Percentiles rank a stretch among this genome's conserved stretches.
Conservation (phyloP, 371 early-diverging fungal genomes). For the Mucor irregularis region DNA sequence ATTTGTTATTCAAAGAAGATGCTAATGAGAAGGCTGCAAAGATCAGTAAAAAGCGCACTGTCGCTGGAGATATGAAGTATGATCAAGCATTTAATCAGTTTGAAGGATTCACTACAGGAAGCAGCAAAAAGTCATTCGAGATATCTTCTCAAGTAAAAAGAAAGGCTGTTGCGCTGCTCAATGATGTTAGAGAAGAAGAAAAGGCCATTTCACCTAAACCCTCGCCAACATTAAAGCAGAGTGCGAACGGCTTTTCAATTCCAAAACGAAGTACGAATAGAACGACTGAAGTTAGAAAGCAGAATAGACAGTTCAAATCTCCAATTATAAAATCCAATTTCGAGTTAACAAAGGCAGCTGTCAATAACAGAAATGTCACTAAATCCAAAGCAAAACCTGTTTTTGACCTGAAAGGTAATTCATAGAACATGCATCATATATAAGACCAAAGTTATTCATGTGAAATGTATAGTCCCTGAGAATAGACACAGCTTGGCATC, state of each 20-base stretch:
- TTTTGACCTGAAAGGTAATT: slow-evolving; percentile 33
- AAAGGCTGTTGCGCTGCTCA: slow-evolving; percentile 27
- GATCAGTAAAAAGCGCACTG: neutral
- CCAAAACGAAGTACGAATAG: slow-evolving; percentile 2
- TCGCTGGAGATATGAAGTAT: slow-evolving; percentile 14
- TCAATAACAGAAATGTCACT: neutral
- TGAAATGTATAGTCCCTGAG: neutral
- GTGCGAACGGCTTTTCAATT: neutral
- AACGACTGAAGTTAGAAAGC: neutral
- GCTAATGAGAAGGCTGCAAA: neutral
- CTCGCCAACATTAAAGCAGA: neutral
- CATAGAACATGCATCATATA: neutral
- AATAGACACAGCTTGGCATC: slow-evolving; percentile 9
- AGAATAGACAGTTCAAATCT: slow-evolving; percentile 33
- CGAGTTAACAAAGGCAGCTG: slow-evolving; percentile 32
- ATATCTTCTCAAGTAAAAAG: slow-evolving; percentile 29
- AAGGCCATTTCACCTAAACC: neutral
- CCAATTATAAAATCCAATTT: slow-evolving; percentile 34
- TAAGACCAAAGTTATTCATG: neutral
- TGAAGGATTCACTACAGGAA: slow-evolving; percentile 31
- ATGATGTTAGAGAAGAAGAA: neutral
- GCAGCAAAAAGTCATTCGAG: neutral
- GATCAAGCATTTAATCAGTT: slow-evolving; percentile 20
- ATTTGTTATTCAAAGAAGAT: neutral
- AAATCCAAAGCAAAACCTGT: slow-evolving; percentile 15